These are phyloP conservation scores for Jacaranda mimosifolia DNA, from an alignment of 257 asterid species.

Conservation along the genomic window DNA sequence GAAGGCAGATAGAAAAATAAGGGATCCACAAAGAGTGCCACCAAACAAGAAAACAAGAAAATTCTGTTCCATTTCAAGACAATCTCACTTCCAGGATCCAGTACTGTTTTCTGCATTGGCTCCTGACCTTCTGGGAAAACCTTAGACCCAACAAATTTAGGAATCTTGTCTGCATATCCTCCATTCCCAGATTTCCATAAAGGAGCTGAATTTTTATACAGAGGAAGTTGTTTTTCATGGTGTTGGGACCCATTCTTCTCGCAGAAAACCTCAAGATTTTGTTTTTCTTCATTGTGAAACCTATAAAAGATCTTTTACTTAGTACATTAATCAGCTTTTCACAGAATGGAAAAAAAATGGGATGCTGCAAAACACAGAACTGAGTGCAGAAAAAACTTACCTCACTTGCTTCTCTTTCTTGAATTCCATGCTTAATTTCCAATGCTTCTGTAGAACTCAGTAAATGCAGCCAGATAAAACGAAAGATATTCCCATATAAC, in stretches of 20 bases:
- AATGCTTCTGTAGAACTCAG: background rate
- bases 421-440: constrained; percentile 46
- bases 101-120: constrained; percentile 42
- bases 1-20: constrained; percentile 64
- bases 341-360: background rate
- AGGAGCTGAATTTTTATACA: constrained; percentile 39
- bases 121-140: constrained; percentile 58
- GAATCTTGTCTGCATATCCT: constrained; percentile 43
- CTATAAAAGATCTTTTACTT: constrained; percentile 29
- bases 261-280: constrained; percentile 47
- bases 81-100: constrained; percentile 67
- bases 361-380: background rate
- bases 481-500: background rate
- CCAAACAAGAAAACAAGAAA: constrained; percentile 60
- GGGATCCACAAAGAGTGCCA: constrained; percentile 67
- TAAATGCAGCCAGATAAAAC: background rate
- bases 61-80: constrained; percentile 64
- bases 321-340: background rate
- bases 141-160: constrained; percentile 51
- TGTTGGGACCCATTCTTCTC: constrained; percentile 42
- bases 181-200: constrained; percentile 44
- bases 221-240: constrained; percentile 44
- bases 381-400: constrained; percentile 32
- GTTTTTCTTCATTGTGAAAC: constrained; percentile 55
- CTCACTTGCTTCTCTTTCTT: constrained; percentile 58